Conservation (phyloP, 208 protist species). For the Leishmania guyanensis region DNA sequence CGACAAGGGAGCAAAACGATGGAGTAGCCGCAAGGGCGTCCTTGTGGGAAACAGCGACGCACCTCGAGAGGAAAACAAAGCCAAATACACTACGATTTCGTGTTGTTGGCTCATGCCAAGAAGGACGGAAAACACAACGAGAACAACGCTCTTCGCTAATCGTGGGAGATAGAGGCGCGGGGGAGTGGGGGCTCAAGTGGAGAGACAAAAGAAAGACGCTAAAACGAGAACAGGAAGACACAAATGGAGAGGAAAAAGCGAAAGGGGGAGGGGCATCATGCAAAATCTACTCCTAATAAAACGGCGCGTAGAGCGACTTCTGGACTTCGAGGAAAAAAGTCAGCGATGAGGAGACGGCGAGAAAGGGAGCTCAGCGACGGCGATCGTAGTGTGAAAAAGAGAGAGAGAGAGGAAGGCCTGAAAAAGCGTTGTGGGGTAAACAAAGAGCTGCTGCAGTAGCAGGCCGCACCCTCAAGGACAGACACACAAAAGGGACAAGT, state of each 20-base stretch:
- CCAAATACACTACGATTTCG: background rate
- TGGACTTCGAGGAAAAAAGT: background rate
- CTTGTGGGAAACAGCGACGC: background rate
- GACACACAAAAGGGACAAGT: constrained; percentile 13
- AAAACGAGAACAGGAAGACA: background rate
- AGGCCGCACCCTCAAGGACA: background rate
- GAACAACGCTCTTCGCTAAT: background rate
- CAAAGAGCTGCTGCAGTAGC: background rate
- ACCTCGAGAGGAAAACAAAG: background rate
- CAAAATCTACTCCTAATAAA: background rate
- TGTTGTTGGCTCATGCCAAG: too few species aligned
- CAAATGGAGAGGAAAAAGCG: background rate
- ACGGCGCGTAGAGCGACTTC: background rate
- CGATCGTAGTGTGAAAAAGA: background rate
- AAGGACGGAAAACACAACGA: background rate
- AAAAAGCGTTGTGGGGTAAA: background rate
- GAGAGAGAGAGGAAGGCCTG: background rate
- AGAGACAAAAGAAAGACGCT: background rate
- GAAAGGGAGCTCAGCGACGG: background rate
- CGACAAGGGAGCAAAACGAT: background rate
- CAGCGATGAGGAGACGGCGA: background rate
- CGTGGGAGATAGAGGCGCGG: background rate
- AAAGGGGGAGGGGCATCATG: background rate
- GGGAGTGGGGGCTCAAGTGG: too few species aligned
- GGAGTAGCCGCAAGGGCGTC: background rate